Percentiles rank a stretch among this genome's conserved stretches.
Conservation (phyloP, 2,329 filamentous ascomycete species). For the Colletotrichum liriopes region DNA sequence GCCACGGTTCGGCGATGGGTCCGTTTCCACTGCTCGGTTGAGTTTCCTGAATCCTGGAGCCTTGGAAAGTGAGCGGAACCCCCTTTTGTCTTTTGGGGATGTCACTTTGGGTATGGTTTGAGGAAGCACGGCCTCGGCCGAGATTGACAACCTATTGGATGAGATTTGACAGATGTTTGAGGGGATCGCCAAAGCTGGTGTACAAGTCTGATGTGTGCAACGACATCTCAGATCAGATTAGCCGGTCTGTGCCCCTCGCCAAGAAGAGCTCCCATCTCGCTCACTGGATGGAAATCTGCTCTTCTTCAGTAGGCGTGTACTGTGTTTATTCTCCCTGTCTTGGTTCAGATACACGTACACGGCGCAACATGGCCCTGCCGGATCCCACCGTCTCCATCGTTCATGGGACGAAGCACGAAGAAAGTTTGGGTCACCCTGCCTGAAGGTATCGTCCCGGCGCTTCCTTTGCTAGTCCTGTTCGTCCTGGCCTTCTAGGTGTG, state of each 20-base stretch:
- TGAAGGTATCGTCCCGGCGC: not conserved
- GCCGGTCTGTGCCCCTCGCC: not conserved
- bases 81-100: not conserved
- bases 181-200: not conserved
- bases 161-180: conserved; percentile 1
- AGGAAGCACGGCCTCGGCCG: not conserved
- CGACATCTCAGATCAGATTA: not conserved
- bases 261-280: not conserved
- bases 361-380: conserved; percentile 7
- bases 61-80: conserved; percentile 2
- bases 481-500: not conserved
- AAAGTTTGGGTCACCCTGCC: not conserved
- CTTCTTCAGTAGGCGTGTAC: conserved; percentile 3
- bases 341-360: conserved; percentile 3
- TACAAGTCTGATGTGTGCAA: not conserved
- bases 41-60: conserved; percentile 19
- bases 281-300: not conserved
- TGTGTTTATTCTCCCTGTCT: not conserved
- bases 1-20: conserved; percentile 28
- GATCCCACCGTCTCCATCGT: not conserved
- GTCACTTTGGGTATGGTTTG: not conserved
- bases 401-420: not conserved
- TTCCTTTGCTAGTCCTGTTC: not conserved
- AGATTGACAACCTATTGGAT: not conserved
- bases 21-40: conserved; percentile 30